A percentile compares a stretch with the other conserved stretches of the same genome.
Conservation (phyloP, 2,329 filamentous ascomycete species). For the Sporothrix dimorphospora region DNA sequence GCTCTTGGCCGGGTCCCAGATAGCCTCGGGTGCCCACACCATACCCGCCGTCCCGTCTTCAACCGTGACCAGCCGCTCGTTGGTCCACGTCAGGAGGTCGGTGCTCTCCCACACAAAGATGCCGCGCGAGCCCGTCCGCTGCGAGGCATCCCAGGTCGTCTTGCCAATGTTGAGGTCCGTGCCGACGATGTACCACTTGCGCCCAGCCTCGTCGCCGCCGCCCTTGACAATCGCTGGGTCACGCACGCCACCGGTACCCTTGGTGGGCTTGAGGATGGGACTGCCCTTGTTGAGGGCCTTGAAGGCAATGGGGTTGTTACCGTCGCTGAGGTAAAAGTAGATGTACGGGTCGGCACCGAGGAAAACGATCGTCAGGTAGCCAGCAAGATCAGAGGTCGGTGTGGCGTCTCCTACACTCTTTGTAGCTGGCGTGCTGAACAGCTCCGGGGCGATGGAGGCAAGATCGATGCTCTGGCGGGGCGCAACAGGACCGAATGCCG, state of each 20-base stretch:
- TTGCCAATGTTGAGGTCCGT: constrained; percentile 58
- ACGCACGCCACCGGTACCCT: constrained; percentile 56
- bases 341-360: constrained; percentile 57
- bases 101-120: constrained; percentile 61
- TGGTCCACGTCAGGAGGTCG: constrained; percentile 54
- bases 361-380: constrained; percentile 59
- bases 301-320: constrained; percentile 54
- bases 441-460: background rate
- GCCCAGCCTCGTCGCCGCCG: constrained; percentile 50
- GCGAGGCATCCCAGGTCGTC: constrained; percentile 57
- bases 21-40: constrained; percentile 61
- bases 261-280: constrained; percentile 53
- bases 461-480: constrained; percentile 15
- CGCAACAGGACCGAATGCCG: background rate
- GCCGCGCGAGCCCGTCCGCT: constrained; percentile 54
- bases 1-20: constrained; percentile 53
- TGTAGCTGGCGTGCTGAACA: background rate
- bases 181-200: constrained; percentile 60
- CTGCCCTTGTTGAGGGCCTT: constrained; percentile 53
- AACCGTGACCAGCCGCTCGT: constrained; percentile 53
- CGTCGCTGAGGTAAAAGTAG: constrained; percentile 58
- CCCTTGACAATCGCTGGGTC: constrained; percentile 55
- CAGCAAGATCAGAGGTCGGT: constrained; percentile 47
- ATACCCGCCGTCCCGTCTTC: constrained; percentile 59
- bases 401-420: background rate